A percentile compares a stretch with the other conserved stretches of the same genome.
phyloP scores from a whole-genome alignment of 2,329 filamentous ascomycete genomes.

The Hymenoscyphus salicellus region DNA sequence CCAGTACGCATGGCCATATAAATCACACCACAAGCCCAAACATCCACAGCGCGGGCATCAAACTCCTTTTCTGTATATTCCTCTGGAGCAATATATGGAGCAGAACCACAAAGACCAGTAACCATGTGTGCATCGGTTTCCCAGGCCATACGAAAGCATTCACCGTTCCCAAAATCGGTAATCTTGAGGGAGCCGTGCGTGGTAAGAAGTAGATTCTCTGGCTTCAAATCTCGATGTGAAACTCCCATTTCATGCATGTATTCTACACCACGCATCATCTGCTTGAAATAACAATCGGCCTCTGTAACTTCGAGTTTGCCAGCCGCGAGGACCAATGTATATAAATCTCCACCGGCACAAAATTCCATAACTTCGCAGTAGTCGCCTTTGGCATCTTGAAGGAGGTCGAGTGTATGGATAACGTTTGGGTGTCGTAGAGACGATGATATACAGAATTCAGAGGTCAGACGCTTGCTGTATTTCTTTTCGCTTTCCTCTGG shows the following conservation, averaged over 20 bases:
- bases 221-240: constrained; percentile 92
- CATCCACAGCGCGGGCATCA: constrained; percentile 93
- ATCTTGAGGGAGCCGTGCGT: constrained; percentile 93
- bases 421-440: constrained; percentile 95
- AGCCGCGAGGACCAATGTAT: constrained; percentile 85
- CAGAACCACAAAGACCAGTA: constrained; percentile 90
- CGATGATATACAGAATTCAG: constrained; percentile 97
- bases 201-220: constrained; percentile 91
- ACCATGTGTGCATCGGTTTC: constrained; percentile 98
- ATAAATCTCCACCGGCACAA: constrained; percentile 92
- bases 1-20: constrained; percentile 99
- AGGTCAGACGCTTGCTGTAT: constrained; percentile 94
- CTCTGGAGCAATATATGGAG: constrained; percentile 95
- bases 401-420: constrained; percentile 91
- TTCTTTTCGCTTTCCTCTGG: constrained; percentile 95
- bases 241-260: constrained; percentile 99
- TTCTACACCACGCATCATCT: constrained; percentile 97
- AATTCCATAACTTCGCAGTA: constrained; percentile 99
- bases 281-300: constrained; percentile 98
- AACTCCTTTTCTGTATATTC: constrained; percentile 96
- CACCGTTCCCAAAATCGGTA: constrained; percentile 96
- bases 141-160: constrained; percentile 99
- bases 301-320: constrained; percentile 89
- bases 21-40: constrained; percentile 97
- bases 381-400: constrained; percentile 94